phyloP scores from a whole-genome alignment of 768 basidiomycete genomes.

The Macrolepiota albuminosa region DNA sequence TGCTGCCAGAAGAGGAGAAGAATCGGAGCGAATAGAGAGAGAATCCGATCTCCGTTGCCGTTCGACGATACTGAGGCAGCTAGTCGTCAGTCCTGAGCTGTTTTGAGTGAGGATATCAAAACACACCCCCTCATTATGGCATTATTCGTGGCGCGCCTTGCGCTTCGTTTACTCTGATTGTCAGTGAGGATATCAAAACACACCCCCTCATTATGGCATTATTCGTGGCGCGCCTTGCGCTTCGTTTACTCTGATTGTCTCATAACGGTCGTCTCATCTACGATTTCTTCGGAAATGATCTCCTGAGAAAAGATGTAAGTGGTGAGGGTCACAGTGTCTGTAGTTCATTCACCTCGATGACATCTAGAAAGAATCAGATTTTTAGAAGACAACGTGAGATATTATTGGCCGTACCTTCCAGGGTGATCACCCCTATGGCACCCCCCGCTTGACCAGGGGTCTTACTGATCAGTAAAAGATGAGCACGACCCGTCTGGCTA shows the following conservation, averaged over 20 bases:
- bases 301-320: constrained; percentile 44
- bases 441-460: constrained; percentile 83
- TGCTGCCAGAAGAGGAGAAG: constrained; percentile 28
- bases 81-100: background rate
- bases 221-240: constrained; percentile 67
- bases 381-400: background rate
- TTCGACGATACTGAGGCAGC: constrained; percentile 45
- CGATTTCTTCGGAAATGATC: constrained; percentile 94
- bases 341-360: constrained; percentile 54
- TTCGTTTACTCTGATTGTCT: constrained; percentile 77
- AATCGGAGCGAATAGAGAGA: constrained; percentile 22
- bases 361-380: constrained; percentile 38
- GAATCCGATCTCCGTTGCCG: constrained; percentile 36
- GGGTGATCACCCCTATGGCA: constrained; percentile 86
- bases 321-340: background rate
- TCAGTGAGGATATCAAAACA: constrained; percentile 33
- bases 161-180: constrained; percentile 74
- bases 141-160: constrained; percentile 66
- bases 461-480: constrained; percentile 79
- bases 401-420: constrained; percentile 56
- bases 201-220: constrained; percentile 78
- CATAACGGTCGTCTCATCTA: constrained; percentile 93
- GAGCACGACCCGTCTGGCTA: constrained; percentile 92
- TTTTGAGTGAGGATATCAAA: background rate
- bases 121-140: constrained; percentile 75